phyloP scores from a whole-genome alignment of 331 rosid genomes.

The Malus hybrid region DNA sequence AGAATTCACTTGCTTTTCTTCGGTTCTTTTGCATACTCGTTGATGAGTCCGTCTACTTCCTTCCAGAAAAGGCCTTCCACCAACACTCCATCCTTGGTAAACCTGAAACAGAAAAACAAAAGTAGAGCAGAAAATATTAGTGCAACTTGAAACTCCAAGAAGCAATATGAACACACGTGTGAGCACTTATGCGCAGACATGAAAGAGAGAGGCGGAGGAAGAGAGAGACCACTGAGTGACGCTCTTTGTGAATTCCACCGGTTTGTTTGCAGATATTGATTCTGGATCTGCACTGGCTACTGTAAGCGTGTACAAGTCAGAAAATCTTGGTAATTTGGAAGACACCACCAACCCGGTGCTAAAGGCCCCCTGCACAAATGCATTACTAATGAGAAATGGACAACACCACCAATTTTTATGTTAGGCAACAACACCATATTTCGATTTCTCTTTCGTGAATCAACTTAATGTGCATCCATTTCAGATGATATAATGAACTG shows the following conservation, averaged over 20 bases:
- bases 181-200: neutral
- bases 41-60: slow-evolving; percentile 59
- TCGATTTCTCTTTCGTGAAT: neutral
- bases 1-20: slow-evolving; percentile 43
- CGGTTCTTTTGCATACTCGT: slow-evolving; percentile 48
- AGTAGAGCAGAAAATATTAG: neutral
- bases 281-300: slow-evolving; percentile 74
- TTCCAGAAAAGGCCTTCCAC: slow-evolving; percentile 79
- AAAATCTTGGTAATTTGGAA: slow-evolving; percentile 79
- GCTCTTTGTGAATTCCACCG: slow-evolving; percentile 38
- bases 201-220: neutral
- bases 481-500: neutral
- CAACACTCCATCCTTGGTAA: slow-evolving; percentile 67
- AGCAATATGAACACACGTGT: neutral
- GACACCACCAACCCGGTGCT: slow-evolving; percentile 71
- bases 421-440: neutral
- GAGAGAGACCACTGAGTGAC: slow-evolving; percentile 29
- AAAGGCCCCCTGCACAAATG: slow-evolving; percentile 53
- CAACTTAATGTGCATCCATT: neutral
- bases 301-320: slow-evolving; percentile 60
- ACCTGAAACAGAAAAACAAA: slow-evolving; percentile 37
- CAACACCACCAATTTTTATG: neutral
- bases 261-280: slow-evolving; percentile 65
- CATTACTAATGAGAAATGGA: neutral
- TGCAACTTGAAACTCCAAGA: neutral